These are phyloP conservation scores for Colletotrichum nymphaeae DNA, from an alignment of 2,329 filamentous ascomycete genomes.

Conservation along the genomic window DNA sequence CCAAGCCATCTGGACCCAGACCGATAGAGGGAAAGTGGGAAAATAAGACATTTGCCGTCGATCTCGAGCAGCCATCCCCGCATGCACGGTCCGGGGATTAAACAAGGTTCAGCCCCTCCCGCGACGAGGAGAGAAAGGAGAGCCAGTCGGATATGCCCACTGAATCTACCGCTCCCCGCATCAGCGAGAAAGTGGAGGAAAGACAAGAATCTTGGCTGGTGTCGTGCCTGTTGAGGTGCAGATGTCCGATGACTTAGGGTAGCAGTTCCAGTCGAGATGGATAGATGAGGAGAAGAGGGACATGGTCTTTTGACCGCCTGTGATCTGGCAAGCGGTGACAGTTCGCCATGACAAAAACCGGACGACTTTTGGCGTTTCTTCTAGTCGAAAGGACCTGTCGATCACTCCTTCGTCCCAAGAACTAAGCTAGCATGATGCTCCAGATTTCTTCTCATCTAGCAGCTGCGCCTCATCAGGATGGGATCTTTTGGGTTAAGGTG, in stretches of 20 bases:
- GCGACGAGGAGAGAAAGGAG: neutral
- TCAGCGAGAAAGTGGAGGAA: neutral
- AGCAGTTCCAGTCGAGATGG: neutral
- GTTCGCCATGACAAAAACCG: neutral
- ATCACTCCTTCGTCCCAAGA: slow-evolving; percentile 24
- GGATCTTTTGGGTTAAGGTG: neutral
- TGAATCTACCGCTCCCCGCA: slow-evolving; percentile 19
- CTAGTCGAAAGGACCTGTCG: slow-evolving; percentile 14
- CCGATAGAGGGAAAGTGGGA: slow-evolving; percentile 1
- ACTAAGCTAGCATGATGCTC: neutral
- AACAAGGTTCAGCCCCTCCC: slow-evolving; percentile 36
- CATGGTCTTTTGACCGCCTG: neutral
- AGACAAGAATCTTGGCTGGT: slow-evolving; percentile 10
- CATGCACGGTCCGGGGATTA: slow-evolving; percentile 27
- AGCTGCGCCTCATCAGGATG: slow-evolving; percentile 2
- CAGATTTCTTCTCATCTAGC: neutral
- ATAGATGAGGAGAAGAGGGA: neutral
- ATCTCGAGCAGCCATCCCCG: slow-evolving; percentile 20
- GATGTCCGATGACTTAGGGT: slow-evolving; percentile 3
- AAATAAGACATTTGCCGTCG: slow-evolving; percentile 12
- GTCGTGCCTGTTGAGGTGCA: slow-evolving; percentile 3
- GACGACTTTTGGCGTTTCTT: neutral
- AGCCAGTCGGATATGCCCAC: slow-evolving; percentile 18
- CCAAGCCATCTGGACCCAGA: neutral
- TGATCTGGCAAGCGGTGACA: slow-evolving; percentile 2